These are phyloP conservation scores for Spencermartinsiella europaea DNA, from an alignment of 805 yeast genomes.

Conservation along the genomic window DNA sequence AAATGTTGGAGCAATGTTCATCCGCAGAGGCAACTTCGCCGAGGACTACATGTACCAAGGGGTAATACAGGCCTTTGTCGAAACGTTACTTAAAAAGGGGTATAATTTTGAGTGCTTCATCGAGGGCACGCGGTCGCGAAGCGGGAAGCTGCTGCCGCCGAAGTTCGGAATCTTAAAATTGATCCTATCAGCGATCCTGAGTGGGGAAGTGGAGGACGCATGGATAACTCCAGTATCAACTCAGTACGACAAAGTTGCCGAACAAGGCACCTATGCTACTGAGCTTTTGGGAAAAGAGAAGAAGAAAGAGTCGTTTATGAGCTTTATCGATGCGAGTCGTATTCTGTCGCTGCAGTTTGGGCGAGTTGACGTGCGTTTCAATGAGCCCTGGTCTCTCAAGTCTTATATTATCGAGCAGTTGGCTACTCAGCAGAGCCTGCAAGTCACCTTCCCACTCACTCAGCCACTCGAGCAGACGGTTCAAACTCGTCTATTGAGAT, in stretches of 20 bases:
- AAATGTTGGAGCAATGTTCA: conserved; percentile 52
- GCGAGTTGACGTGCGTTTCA: conserved; percentile 37
- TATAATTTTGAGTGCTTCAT: conserved; percentile 54
- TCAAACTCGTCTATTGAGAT: conserved; percentile 35
- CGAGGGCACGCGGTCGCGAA: conserved; percentile 63
- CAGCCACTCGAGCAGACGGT: conserved; percentile 9
- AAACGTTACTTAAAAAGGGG: conserved; percentile 44
- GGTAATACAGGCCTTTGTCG: conserved; percentile 40
- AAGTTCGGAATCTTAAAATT: conserved; percentile 57
- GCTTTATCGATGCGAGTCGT: conserved; percentile 32
- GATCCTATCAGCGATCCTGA: conserved; percentile 41
- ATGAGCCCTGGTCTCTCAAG: conserved; percentile 39
- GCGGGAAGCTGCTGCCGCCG: conserved; percentile 59
- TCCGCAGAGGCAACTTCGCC: conserved; percentile 42
- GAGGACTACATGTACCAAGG: conserved; percentile 41
- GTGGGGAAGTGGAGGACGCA: conserved; percentile 38
- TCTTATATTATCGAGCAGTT: conserved; percentile 30
- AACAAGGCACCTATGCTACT: conserved; percentile 47
- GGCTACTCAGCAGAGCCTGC: conserved; percentile 10
- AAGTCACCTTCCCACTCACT: conserved; percentile 8
- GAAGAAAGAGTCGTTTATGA: conserved; percentile 45
- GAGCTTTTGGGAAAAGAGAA: conserved; percentile 56
- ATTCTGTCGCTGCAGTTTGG: conserved; percentile 34
- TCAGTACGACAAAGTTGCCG: conserved; percentile 57
- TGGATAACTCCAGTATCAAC: conserved; percentile 53